Evolutionary conservation across 768 basidiomycete genomes (phyloP).

Genomic region (Sporobolomyces roseus): DNA sequence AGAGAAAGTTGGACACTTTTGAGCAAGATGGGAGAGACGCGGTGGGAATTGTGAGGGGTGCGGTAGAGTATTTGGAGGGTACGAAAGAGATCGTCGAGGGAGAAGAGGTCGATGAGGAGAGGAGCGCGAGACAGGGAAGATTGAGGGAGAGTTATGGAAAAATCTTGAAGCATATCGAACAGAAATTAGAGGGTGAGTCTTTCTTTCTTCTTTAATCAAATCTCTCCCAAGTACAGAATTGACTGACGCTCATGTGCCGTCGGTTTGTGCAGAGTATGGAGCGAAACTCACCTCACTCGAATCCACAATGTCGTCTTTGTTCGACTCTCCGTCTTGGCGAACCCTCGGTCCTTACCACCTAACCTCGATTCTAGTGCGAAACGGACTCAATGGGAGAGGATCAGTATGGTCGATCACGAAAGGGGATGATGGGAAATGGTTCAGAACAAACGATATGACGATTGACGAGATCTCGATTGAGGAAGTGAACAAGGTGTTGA

Average conservation of each 20-base stretch:
- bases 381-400: conserved; percentile 31
- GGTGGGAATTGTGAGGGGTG: conserved; percentile 2
- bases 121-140: conserved; percentile 15
- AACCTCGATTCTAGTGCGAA: conserved; percentile 17
- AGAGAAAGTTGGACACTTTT: not conserved
- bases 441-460: too few species aligned
- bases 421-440: conserved; percentile 23
- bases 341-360: conserved; percentile 21
- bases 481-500: conserved; percentile 24
- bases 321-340: not conserved
- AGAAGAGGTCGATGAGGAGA: not conserved
- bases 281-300: too few species aligned
- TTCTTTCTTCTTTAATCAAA: not conserved
- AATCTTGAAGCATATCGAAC: not conserved
- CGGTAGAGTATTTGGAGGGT: conserved; percentile 6
- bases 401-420: conserved; percentile 9
- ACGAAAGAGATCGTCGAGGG: not conserved
- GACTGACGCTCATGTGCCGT: too few species aligned
- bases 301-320: too few species aligned
- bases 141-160: not conserved
- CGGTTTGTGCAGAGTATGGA: too few species aligned
- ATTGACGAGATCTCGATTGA: conserved; percentile 19
- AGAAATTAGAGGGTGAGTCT: conserved; percentile 3
- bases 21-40: conserved; percentile 11
- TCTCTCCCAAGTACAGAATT: too few species aligned